Conservation (phyloP, 2,329 filamentous ascomycete species). For the Xylariaceae sp. region DNA sequence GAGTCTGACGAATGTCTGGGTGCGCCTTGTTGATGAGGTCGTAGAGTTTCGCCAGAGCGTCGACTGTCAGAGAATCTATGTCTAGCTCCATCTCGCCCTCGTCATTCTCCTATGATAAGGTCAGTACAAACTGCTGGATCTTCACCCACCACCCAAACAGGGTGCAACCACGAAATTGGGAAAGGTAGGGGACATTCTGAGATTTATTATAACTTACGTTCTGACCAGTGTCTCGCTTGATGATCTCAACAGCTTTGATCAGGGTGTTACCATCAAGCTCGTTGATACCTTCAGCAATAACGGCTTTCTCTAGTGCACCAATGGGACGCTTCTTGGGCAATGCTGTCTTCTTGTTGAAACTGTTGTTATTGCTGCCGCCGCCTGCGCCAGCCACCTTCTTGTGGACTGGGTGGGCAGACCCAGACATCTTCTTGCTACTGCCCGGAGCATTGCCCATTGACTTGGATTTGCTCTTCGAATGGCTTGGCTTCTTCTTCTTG, state of each 20-base stretch:
- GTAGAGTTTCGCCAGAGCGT: constrained; percentile 49
- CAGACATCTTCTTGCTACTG: constrained; percentile 39
- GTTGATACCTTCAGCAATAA: constrained; percentile 81
- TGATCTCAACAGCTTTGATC: constrained; percentile 77
- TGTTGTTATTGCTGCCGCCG: not conserved
- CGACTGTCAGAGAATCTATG: constrained; percentile 52
- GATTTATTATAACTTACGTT: constrained; percentile 56
- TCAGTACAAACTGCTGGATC: constrained; percentile 12
- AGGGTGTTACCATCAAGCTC: constrained; percentile 74
- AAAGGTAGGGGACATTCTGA: constrained; percentile 22
- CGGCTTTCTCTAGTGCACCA: constrained; percentile 78
- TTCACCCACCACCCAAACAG: not conserved
- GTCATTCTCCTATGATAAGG: constrained; percentile 46
- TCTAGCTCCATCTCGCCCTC: constrained; percentile 56
- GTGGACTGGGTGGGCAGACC: constrained; percentile 13
- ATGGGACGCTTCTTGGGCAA: constrained; percentile 53
- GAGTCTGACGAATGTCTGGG: constrained; percentile 33
- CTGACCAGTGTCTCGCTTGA: constrained; percentile 76
- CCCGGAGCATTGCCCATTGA: constrained; percentile 31
- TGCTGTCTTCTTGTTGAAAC: constrained; percentile 39
- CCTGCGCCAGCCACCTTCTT: constrained; percentile 11
- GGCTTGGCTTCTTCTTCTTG: constrained; percentile 83
- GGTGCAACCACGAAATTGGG: not conserved
- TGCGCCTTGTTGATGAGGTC: constrained; percentile 39
- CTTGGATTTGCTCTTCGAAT: constrained; percentile 50